A percentile compares a stretch with the other conserved stretches of the same genome.
Evolutionary conservation across 2,329 filamentous ascomycete species (phyloP).

Genomic region (Didymella pinodella): DNA sequence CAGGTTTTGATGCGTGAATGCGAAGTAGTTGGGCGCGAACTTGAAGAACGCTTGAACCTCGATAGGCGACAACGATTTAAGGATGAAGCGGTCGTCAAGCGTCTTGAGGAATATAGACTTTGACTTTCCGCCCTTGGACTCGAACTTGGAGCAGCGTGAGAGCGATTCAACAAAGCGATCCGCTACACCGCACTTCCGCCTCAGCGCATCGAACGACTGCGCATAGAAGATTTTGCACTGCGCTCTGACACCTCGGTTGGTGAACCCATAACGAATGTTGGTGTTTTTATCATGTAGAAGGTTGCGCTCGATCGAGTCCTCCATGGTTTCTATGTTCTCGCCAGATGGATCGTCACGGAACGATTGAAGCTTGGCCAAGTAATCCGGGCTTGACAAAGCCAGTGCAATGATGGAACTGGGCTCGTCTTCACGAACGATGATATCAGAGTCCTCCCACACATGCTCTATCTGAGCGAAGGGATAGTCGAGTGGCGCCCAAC

Average conservation of each 20-base stretch:
- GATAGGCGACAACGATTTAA: constrained; percentile 88
- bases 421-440: constrained; percentile 96
- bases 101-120: constrained; percentile 98
- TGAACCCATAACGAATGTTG: constrained; percentile 95
- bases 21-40: constrained; percentile 96
- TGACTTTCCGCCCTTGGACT: constrained; percentile 96
- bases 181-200: constrained; percentile 89
- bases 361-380: constrained; percentile 77
- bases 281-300: constrained; percentile 85
- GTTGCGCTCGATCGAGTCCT: constrained; percentile 83
- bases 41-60: constrained; percentile 94
- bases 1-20: constrained; percentile 93
- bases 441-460: constrained; percentile 95
- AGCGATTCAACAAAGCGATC: constrained; percentile 95
- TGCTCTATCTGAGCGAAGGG: constrained; percentile 84
- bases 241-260: constrained; percentile 91
- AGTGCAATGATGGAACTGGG: constrained; percentile 96
- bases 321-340: constrained; percentile 48
- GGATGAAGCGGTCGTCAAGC: constrained; percentile 88
- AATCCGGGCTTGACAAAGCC: constrained; percentile 86
- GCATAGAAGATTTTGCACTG: constrained; percentile 99
- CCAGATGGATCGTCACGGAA: constrained; percentile 60
- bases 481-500: constrained; percentile 92
- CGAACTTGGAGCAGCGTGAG: constrained; percentile 95
- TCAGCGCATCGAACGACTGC: constrained; percentile 94